Base-by-base conservation (phyloP, 352 stramenopile species). In the Pythium plurisporium region DNA sequence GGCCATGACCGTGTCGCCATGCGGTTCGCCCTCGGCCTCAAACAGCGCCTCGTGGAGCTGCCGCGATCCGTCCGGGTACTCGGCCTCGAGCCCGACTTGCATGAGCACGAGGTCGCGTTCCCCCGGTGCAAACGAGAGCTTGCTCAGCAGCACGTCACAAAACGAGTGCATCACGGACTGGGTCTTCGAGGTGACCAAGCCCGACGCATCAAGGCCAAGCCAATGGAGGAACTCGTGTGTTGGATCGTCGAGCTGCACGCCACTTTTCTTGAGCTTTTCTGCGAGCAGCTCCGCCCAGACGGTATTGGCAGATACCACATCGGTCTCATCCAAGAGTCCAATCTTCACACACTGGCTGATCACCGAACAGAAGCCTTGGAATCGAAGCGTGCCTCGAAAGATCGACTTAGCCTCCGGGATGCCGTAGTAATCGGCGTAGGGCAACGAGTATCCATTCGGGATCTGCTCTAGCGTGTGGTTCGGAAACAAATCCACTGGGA, bases 361-460 rank as follows among this genome's bases (percentile, higher is more conserved):
- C 23, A 92, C 55, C 9, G 59, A 54, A 30, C 75, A 90, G 65
- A 92, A 97, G 5, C 87, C 87, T 49, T 74, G 54, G 67, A 91
- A 97, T 22, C 88, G 72, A 23, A 96, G 67, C 25, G 89, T 96
- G 27, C 87, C 89, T 25, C 88, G 75, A 53, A 95, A 97, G 46
- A 95, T 77, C 19, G 82, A 72, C 34, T 44, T 49, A 17, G 52
- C 65, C 27, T 82, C 76, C 25, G 76, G 69, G 52, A 97, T 94
- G 9, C 74, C 69, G 64, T 96, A 97, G 29, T 86, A 81, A 3
- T 81, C 64, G 12, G 74, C 66, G 62, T 96, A 97, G 6, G 76
- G 62, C 4, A 94, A 51, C 22, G 85, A 87, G 66, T 96, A 70
- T 14, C 88, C 72, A 64, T 97, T 97, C 4, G 89, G 87, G 23